Percentiles rank a stretch among this genome's conserved stretches.
phyloP scores from a whole-genome alignment of 805 yeast genomes.

The Saturnispora bothae region DNA sequence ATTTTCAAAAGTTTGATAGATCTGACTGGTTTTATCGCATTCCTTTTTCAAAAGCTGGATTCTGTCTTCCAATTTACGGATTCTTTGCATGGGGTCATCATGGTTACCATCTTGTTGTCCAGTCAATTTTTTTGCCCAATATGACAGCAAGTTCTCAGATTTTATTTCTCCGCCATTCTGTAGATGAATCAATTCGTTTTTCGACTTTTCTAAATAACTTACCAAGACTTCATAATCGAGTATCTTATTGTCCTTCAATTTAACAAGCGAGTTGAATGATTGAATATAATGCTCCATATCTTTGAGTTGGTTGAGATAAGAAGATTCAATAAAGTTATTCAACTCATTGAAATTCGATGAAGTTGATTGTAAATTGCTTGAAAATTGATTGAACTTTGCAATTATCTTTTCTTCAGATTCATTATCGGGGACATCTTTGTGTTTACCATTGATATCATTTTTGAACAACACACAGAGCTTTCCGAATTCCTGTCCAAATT shows the following conservation, averaged over 20 bases:
- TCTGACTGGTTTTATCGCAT: slow-evolving; percentile 31
- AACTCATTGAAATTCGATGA: slow-evolving; percentile 19
- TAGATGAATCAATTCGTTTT: slow-evolving; percentile 42
- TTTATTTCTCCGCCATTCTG: slow-evolving; percentile 28
- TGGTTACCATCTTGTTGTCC: slow-evolving; percentile 26
- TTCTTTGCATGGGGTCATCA: slow-evolving; percentile 26
- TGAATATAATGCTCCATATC: slow-evolving; percentile 78
- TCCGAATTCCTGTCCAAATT: slow-evolving; percentile 57
- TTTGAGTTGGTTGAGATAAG: slow-evolving; percentile 70
- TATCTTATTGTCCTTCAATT: slow-evolving; percentile 81
- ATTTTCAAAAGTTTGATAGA: slow-evolving; percentile 36
- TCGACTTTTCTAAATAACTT: slow-evolving; percentile 66
- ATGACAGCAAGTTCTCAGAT: slow-evolving; percentile 28
- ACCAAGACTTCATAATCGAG: slow-evolving; percentile 80
- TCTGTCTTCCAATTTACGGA: slow-evolving; percentile 30
- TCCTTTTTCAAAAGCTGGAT: slow-evolving; percentile 37
- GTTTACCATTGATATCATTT: slow-evolving; percentile 26
- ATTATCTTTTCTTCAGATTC: slow-evolving; percentile 20
- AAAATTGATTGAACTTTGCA: slow-evolving; percentile 27
- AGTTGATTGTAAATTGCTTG: slow-evolving; percentile 31
- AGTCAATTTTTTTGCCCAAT: slow-evolving; percentile 36
- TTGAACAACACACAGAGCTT: slow-evolving; percentile 40
- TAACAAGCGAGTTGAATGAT: slow-evolving; percentile 57
- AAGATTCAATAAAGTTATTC: slow-evolving; percentile 53
- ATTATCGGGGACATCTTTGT: slow-evolving; percentile 15